Conservation (phyloP, 495 filamentous ascomycete species). For the Cenococcum geophilum region DNA sequence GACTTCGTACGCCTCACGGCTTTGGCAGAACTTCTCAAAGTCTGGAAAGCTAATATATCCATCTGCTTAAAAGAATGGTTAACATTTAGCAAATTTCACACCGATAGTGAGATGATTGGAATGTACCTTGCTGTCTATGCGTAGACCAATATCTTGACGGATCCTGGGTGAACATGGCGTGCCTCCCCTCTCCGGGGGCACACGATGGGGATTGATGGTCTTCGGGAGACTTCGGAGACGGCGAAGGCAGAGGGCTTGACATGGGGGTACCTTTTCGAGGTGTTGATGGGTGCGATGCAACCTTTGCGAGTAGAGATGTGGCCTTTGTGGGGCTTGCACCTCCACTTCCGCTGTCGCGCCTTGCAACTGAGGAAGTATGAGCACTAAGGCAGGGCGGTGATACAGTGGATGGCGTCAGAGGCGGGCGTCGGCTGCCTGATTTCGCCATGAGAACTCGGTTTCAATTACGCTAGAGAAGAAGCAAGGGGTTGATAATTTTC, state of each 20-base stretch:
- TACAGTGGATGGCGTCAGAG: conserved; percentile 36
- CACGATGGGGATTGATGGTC: conserved; percentile 18
- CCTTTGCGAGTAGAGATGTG: conserved; percentile 33
- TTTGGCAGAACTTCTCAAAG: conserved; percentile 40
- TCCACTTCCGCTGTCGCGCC: conserved; percentile 25
- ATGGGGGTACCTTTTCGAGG: conserved; percentile 19
- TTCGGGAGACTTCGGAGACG: conserved; percentile 13
- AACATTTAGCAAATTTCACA: conserved; percentile 6
- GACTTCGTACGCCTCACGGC: conserved; percentile 20
- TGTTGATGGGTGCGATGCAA: conserved; percentile 31
- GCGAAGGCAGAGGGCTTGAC: conserved; percentile 17
- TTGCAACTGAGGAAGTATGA: conserved; percentile 25
- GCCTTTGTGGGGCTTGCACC: conserved; percentile 28
- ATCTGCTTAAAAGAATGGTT: conserved; percentile 32
- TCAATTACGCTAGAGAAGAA: conserved; percentile 89
- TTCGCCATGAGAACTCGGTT: conserved; percentile 65
- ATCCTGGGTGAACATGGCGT: conserved; percentile 23
- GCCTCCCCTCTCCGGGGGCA: conserved; percentile 10
- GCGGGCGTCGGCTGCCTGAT: conserved; percentile 28
- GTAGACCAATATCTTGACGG: conserved; percentile 22
- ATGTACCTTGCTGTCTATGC: conserved; percentile 26
- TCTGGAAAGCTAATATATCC: conserved; percentile 47
- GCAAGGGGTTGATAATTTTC: conserved; percentile 69
- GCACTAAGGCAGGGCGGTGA: conserved; percentile 35
- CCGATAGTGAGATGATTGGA: not conserved